Conservation (phyloP, 73 alveolate genomes). For the Effrenium voratum region DNA sequence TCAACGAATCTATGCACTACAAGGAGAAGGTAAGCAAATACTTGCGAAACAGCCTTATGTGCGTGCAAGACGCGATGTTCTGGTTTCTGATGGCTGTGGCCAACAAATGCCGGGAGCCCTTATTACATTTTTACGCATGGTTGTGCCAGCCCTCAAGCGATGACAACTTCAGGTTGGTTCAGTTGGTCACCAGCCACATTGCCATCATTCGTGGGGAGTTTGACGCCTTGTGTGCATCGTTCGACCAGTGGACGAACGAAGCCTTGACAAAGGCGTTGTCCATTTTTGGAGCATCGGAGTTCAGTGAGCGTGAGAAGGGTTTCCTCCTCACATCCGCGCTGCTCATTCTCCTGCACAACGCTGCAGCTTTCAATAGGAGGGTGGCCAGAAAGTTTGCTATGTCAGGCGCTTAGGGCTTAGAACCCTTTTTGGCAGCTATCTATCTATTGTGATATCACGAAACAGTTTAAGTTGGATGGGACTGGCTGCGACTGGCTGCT, state of each 20-base stretch:
- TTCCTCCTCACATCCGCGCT: background rate
- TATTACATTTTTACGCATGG: constrained; percentile 13
- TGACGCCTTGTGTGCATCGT: background rate
- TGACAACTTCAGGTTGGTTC: background rate
- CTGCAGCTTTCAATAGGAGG: background rate
- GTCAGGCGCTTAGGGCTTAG: no score
- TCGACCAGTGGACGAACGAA: background rate
- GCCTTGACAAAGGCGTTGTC: background rate
- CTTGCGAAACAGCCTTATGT: background rate
- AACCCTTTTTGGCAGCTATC: no score
- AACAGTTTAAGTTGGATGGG: no score
- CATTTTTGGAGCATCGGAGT: no score
- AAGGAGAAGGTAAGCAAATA: constrained; percentile 6
- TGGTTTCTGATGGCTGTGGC: background rate
- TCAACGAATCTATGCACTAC: background rate
- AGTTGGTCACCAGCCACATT: background rate
- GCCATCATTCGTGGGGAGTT: background rate
- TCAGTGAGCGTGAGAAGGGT: background rate
- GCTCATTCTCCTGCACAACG: constrained; percentile 6
- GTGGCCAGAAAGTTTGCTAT: no score
- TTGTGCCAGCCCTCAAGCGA: background rate
- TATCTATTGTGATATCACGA: no score
- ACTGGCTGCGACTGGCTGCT: no score
- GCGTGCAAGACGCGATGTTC: background rate
- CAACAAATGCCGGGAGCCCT: background rate